Base-by-base conservation (phyloP, 208 protist genomes). In the Acanthamoeba castellanii region DNA sequence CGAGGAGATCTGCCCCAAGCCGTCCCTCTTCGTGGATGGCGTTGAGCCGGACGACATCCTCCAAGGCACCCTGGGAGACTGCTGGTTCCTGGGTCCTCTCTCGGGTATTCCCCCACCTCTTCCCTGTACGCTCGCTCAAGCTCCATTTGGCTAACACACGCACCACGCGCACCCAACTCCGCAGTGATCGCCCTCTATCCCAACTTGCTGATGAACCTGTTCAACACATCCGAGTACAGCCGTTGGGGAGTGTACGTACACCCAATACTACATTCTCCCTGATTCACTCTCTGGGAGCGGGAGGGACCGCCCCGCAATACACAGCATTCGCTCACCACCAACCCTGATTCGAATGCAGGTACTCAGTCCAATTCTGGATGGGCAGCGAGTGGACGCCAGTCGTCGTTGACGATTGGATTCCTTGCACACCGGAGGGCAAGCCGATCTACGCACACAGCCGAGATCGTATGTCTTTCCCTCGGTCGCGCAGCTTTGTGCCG, bases 1-100 rank as follows among this genome's bases (percentile, higher is more conserved):
- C n/a, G 57, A 47, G 11, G 95, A 96, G 70, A 72, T 95, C 13
- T 90, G 57, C 27, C 45, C 42, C 14, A 55, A 57, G 32, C 92
- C 92, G 25, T 30, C 47, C 8, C 74, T 96, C 47, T 96, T 96
- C 45, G 84, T 74, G 25, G 93, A 96, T 18, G 94, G 94, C 20
- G 76, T 96, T 11, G 95, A 95, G 37, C 92, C 88, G 20, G 95
- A 94, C 47, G 95, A 96, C 57, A 93, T 96, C 47, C 42, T 78
- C 9, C 95, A 96, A 59, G 95, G 95, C 9, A 25, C 13, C 27
- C 68, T 96, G 37, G 95, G 95, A 37, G 82, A 92, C 78, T 95
- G 94, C 57, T 96, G 72, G 70, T 81, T 96, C 66, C 88, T 96
- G 22, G 89, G 89, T 13, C 89, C 89, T 4, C 89, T 93, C 8